Conservation (phyloP, 192 early-diverging fungal genomes). For the Entomortierella parvispora region DNA sequence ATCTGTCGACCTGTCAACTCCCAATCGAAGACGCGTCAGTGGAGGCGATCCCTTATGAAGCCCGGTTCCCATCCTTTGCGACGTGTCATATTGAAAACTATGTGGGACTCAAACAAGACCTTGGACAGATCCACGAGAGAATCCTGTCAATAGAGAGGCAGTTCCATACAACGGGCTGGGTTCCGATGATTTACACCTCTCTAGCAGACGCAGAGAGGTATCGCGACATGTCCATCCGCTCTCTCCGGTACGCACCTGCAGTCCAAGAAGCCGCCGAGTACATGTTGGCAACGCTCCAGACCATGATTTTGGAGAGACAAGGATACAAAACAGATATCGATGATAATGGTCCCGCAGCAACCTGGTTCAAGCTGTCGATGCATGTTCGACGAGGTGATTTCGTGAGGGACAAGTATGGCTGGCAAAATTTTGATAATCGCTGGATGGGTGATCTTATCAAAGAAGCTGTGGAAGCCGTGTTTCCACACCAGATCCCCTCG, state of each 20-base stretch:
- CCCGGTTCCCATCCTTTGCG: constrained; percentile 28
- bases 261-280: constrained; percentile 22
- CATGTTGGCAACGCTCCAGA: background rate
- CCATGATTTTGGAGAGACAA: background rate
- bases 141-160: constrained; percentile 31
- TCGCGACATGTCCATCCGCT: constrained; percentile 6
- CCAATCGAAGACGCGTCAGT: constrained; percentile 14
- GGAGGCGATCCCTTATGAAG: constrained; percentile 13
- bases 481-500: background rate
- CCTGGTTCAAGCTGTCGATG: constrained; percentile 30
- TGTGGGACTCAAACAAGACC: constrained; percentile 24
- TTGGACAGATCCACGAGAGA: background rate
- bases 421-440: constrained; percentile 12
- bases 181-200: constrained; percentile 8
- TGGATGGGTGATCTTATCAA: constrained; percentile 26
- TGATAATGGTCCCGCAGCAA: background rate
- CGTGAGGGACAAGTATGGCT: constrained; percentile 17
- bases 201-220: constrained; percentile 9
- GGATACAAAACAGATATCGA: background rate
- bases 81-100: constrained; percentile 31
- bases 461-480: constrained; percentile 8
- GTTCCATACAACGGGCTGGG: constrained; percentile 39
- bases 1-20: background rate
- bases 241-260: constrained; percentile 13
- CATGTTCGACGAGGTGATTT: constrained; percentile 37